Base-by-base conservation (phyloP, 345 rosid genomes). In the Turnera subulata region DNA sequence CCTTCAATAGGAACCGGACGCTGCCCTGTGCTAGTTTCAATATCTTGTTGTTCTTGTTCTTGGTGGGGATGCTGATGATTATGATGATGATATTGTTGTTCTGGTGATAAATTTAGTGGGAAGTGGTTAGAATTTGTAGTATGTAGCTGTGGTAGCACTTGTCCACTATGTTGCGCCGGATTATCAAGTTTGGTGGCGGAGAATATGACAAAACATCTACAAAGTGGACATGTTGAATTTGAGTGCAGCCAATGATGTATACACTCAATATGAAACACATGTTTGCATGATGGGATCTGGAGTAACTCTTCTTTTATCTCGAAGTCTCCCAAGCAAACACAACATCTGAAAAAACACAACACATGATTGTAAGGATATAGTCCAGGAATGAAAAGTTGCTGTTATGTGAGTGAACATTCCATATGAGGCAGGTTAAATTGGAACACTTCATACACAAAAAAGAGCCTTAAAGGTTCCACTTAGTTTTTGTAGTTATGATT, bases 241-340 rank as follows among this genome's bases (percentile, higher is more conserved):
- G 88, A 66, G 54, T 79, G 84, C 26, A 89, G 88, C 98, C 98
- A 92, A 58, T 76, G 83, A 40, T 68, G 81, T 63, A 92, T 76
- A 78, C 98, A 92, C n/a, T 92, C 85, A 1, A 72, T 66, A 63
- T 92, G 98, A 64, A 92, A 89, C 50, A 92, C 83, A 69, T 92
- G 98, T 66, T 81, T 84, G 69, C 98, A 89, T 33, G 68, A 76
- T 55, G 98, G 96, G 64, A 89, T 75, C 71, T 89, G 95, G 44
- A 83, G 82, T 76, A 89, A 53, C 73, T 86, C 88, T 71, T 89
- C 98, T 67, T 86, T 72, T 58, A 92, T 72, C 75, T 86, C 94
- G 37, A 77, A 92, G 50, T 92, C 98, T 33, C 95, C 98, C 71
- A 92, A 73, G 74, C 98, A 92, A 23, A 92, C 95, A 66, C 97